Evolutionary conservation across 2,329 filamentous ascomycete species (phyloP).

Genomic region (Leptographium lundbergii): DNA sequence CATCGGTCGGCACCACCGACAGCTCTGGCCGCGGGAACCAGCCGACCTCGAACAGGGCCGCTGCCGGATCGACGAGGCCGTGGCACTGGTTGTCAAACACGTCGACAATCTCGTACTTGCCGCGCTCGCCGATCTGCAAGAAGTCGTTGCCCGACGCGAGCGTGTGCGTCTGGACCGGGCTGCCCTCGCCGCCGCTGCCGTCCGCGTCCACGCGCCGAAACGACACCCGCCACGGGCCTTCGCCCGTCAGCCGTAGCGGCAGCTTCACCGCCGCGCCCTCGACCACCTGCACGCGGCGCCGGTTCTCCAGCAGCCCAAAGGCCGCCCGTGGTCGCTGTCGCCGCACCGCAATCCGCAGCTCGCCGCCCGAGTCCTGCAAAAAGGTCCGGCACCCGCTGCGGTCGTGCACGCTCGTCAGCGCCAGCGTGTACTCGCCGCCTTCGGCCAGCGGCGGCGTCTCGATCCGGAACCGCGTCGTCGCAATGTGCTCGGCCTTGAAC

Average conservation of each 20-base stretch:
- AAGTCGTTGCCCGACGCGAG: conserved; percentile 51
- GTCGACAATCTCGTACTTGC: conserved; percentile 67
- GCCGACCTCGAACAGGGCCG: conserved; percentile 64
- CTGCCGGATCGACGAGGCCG: conserved; percentile 62
- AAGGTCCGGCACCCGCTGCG: conserved; percentile 75
- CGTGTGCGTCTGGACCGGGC: conserved; percentile 29
- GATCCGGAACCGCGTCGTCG: conserved; percentile 53
- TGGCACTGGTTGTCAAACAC: conserved; percentile 72
- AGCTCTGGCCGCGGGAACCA: conserved; percentile 77
- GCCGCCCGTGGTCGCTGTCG: conserved; percentile 76
- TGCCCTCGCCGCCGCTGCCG: too few relatives aligned
- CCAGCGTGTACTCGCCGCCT: conserved; percentile 82
- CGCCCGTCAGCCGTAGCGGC: conserved; percentile 74
- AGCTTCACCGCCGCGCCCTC: conserved; percentile 63
- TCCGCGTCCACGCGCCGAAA: conserved; percentile 50
- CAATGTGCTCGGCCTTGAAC: conserved; percentile 50
- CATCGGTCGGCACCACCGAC: conserved; percentile 50
- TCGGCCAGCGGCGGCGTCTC: conserved; percentile 60
- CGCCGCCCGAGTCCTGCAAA: conserved; percentile 50
- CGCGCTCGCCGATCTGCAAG: conserved; percentile 51
- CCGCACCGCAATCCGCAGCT: conserved; percentile 73
- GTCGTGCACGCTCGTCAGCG: conserved; percentile 77
- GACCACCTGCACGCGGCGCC: conserved; percentile 59
- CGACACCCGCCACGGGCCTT: conserved; percentile 68
- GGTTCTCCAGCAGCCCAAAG: conserved; percentile 78